Evolutionary conservation across 495 filamentous ascomycete genomes (phyloP).

Genomic region (Stereocaulon alpinum): DNA sequence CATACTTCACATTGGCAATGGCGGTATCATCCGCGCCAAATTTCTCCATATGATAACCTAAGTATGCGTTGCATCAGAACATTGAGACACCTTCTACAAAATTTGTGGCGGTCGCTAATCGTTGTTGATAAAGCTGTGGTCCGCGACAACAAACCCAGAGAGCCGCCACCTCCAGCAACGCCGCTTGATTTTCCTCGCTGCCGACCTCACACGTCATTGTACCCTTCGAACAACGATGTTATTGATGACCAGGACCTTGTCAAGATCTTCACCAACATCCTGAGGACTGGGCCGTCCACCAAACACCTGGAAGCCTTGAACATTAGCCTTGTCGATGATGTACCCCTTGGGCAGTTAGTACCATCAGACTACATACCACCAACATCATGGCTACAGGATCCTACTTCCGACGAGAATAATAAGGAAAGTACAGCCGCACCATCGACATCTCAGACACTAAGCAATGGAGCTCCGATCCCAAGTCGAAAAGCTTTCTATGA

Average conservation of each 20-base stretch:
- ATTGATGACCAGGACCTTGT: conserved; percentile 28
- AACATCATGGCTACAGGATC: conserved; percentile 33
- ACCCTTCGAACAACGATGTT: not conserved
- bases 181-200: conserved; percentile 42
- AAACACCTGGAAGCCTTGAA: conserved; percentile 45
- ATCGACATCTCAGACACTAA: conserved; percentile 27
- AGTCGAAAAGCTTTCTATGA: conserved; percentile 38
- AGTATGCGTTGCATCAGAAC: not conserved
- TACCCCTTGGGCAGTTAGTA: conserved; percentile 37
- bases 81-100: not conserved
- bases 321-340: conserved; percentile 34
- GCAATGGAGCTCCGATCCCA: conserved; percentile 41
- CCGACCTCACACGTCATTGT: conserved; percentile 13
- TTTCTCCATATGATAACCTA: too few relatives aligned
- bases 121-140: not conserved
- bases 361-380: conserved; percentile 37
- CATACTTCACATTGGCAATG: too few relatives aligned
- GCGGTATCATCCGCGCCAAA: too few relatives aligned
- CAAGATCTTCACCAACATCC: conserved; percentile 37
- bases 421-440: conserved; percentile 8
- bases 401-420: conserved; percentile 9
- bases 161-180: conserved; percentile 36
- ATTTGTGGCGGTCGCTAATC: not conserved
- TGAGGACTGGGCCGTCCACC: conserved; percentile 39
- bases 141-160: conserved; percentile 17